Evolutionary conservation across 2,329 filamentous ascomycete species (phyloP), one percentile per base, ranked within the genome.

Genomic region (Penicillium sp.): DNA sequence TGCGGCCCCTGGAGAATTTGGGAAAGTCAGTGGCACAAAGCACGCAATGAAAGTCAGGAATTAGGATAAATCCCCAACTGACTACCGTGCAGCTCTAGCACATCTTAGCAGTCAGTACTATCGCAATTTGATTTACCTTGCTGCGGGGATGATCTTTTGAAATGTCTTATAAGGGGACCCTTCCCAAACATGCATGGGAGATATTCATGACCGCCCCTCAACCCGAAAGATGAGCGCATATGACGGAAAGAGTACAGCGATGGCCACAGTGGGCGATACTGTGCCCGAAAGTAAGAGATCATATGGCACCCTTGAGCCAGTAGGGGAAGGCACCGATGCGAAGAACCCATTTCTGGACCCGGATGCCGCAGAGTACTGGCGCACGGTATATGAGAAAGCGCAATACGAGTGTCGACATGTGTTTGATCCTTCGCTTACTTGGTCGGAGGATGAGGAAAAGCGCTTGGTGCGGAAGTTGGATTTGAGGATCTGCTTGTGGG

Each of bases 381-480:
- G 38, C 7, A 18, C 18, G 7, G 38, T 40, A 1, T 40, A 40
- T 3, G 38, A 40, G 7, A 40, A 40, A 21, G 38, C 38, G 16
- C 38, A 40, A 40, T 73, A 82, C 55, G 76, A 79, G 54, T 73
- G 76, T 50, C 71, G 74, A 4, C 73, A 76, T 64, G 68, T 71
- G 2, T 78, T 76, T 57, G 73, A 79, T 49, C 74, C 75, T 14
- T 55, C 50, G 4, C 29, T 68, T 46, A 64, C 60, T 6, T 77
- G 74, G 74, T 22, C 44, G 11, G 44, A 32, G 13, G 16, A 45
- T 21, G 44, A 68, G 50, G 69, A 76, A 58, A 69, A 61, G 53
- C 62, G 53, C 34, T 39, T 73, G 39, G 55, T 67, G 18, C 53
- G 62, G 13, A 67, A 66, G 31, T 45, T 65, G 24, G 64, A 67